These are phyloP conservation scores for Onygena corvina DNA, from an alignment of 2,329 filamentous ascomycete species.

Conservation along the genomic window DNA sequence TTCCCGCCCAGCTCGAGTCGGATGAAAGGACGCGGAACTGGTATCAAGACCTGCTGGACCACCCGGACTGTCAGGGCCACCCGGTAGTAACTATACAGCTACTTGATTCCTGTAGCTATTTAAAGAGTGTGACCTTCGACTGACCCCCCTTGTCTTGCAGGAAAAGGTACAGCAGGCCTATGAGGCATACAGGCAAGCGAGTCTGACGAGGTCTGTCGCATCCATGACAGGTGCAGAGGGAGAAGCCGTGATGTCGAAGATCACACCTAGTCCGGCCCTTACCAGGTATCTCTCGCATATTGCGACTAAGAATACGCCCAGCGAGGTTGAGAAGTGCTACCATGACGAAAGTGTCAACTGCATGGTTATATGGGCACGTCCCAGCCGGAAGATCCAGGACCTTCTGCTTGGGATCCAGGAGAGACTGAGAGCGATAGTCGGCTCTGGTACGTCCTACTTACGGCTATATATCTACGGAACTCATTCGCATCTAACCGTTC, in stretches of 20 bases:
- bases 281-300: constrained; percentile 5
- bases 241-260: background rate
- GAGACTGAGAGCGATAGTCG: constrained; percentile 4
- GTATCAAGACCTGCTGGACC: constrained; percentile 12
- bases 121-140: background rate
- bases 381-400: constrained; percentile 5
- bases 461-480: background rate
- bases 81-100: constrained; percentile 5
- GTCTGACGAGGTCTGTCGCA: constrained; percentile 5
- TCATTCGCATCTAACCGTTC: too few relatives aligned
- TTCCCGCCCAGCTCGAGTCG: constrained; percentile 10
- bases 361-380: constrained; percentile 12
- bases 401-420: constrained; percentile 8
- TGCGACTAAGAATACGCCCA: background rate
- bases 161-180: too few relatives aligned
- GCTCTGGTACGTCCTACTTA: constrained; percentile 5
- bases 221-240: constrained; percentile 1
- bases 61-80: constrained; percentile 10
- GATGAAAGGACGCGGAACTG: constrained; percentile 7
- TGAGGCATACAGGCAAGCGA: constrained; percentile 3
- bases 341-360: constrained; percentile 7
- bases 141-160: too few relatives aligned
- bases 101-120: background rate
- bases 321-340: background rate
- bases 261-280: constrained; percentile 10